These are phyloP conservation scores for Serendipita sp. DNA, from an alignment of 768 basidiomycete genomes.

Conservation along the genomic window DNA sequence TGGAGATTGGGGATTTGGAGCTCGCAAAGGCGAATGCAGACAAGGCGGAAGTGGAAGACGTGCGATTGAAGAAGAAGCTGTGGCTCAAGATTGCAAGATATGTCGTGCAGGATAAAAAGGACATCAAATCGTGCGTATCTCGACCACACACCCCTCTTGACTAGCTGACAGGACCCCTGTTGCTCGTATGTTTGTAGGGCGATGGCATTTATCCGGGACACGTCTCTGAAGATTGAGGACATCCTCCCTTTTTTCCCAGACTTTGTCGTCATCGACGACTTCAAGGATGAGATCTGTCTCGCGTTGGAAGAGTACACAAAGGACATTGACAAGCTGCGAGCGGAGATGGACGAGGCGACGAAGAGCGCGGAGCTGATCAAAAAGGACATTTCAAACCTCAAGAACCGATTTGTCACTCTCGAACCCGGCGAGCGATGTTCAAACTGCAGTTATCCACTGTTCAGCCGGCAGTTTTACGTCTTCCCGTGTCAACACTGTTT, in stretches of 20 bases:
- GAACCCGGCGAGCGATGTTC: conserved; percentile 78
- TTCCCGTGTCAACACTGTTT: conserved; percentile 97
- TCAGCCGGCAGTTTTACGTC: conserved; percentile 90
- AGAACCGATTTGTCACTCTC: conserved; percentile 82
- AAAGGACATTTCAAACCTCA: conserved; percentile 69
- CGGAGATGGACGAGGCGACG: conserved; percentile 94
- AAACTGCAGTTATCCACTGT: conserved; percentile 54
- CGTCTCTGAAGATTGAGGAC: conserved; percentile 93
- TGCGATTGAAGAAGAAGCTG: conserved; percentile 71
- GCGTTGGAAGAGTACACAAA: conserved; percentile 88
- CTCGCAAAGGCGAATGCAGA: conserved; percentile 92
- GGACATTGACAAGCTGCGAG: conserved; percentile 77
- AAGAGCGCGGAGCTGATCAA: conserved; percentile 85
- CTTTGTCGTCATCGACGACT: conserved; percentile 97
- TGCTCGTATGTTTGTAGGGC: conserved; percentile 38
- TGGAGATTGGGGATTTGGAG: conserved; percentile 89
- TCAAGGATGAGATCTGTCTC: conserved; percentile 96
- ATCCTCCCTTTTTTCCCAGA: conserved; percentile 99
- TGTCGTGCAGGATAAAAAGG: conserved; percentile 94
- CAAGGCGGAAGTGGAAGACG: conserved; percentile 74
- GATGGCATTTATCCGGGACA: conserved; percentile 91
- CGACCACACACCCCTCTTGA: not conserved
- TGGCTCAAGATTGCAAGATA: conserved; percentile 99
- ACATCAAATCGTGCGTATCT: conserved; percentile 80
- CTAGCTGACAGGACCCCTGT: not conserved